Conservation (phyloP, 2,329 filamentous ascomycete species). For the Aspergillus viridinutans region DNA sequence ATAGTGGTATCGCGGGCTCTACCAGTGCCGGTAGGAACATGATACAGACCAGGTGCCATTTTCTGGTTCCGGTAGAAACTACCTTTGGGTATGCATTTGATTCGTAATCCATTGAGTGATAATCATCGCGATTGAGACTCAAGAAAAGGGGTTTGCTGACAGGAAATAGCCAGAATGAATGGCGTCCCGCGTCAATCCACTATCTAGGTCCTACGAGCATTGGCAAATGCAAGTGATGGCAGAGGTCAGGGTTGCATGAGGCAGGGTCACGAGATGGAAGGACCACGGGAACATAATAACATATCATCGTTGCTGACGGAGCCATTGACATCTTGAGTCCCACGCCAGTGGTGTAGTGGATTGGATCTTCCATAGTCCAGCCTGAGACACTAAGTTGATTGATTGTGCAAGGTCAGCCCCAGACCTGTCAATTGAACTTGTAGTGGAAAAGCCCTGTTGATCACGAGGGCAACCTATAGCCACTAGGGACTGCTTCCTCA, state of each 20-base stretch:
- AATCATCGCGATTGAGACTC: not conserved
- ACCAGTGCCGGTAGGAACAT: not conserved
- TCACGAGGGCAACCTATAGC: slow-evolving; percentile 1
- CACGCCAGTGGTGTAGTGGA: not conserved
- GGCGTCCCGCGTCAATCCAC: not conserved
- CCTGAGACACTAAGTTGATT: not conserved
- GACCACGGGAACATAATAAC: not conserved
- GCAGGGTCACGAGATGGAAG: not conserved
- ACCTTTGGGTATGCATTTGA: too few species aligned
- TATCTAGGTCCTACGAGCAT: not conserved
- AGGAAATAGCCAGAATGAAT: not conserved
- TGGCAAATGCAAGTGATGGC: not conserved
- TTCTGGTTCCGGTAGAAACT: too few species aligned
- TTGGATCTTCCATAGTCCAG: not conserved
- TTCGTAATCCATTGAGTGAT: too few species aligned
- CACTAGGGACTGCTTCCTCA: not conserved
- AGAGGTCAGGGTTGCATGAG: not conserved
- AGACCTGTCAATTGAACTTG: not conserved
- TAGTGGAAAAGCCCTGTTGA: slow-evolving; percentile 5
- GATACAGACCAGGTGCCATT: not conserved
- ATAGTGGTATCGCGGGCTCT: not conserved
- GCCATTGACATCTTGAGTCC: not conserved
- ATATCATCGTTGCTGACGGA: not conserved
- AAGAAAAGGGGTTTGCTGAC: not conserved
- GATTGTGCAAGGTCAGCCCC: not conserved